Conservation (phyloP, 2,329 filamentous ascomycete genomes). For the Sclerotinia subarctica region DNA sequence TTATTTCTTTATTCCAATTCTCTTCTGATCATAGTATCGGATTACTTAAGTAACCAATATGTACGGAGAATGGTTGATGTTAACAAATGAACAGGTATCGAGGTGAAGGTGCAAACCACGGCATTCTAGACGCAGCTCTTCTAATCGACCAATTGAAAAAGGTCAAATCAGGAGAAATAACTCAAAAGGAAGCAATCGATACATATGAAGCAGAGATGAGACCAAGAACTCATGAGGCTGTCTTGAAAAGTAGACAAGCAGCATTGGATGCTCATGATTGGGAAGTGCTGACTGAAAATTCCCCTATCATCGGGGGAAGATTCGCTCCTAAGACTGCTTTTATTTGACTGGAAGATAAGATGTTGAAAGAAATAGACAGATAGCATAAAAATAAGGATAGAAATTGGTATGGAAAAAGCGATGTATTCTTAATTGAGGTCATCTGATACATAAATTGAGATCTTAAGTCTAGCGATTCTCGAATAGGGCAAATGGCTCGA, state of each 20-base stretch:
- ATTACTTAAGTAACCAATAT: too few relatives aligned
- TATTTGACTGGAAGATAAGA: neutral
- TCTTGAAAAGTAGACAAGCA: conserved; percentile 50
- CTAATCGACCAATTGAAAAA: conserved; percentile 40
- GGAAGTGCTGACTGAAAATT: conserved; percentile 42
- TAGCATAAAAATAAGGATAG: neutral
- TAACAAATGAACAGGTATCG: conserved; percentile 38
- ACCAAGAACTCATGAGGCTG: conserved; percentile 44
- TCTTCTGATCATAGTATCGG: neutral
- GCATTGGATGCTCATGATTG: conserved; percentile 55
- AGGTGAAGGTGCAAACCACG: conserved; percentile 57
- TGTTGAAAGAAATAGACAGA: neutral
- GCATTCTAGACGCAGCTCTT: conserved; percentile 50
- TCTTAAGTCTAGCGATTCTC: conserved; percentile 4
- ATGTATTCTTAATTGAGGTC: neutral
- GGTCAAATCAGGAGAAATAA: conserved; percentile 21
- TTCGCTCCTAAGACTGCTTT: conserved; percentile 11
- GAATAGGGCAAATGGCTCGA: conserved; percentile 9
- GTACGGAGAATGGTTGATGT: neutral
- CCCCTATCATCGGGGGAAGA: conserved; percentile 41
- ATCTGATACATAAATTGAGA: neutral
- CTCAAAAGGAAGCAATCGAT: conserved; percentile 42
- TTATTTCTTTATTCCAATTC: neutral
- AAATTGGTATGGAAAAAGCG: neutral
- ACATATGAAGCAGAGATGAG: conserved; percentile 48